Evolutionary conservation across 805 yeast species (phyloP), one percentile per base, ranked within the genome.

Genomic region (Nakazawaea ambrosiae): DNA sequence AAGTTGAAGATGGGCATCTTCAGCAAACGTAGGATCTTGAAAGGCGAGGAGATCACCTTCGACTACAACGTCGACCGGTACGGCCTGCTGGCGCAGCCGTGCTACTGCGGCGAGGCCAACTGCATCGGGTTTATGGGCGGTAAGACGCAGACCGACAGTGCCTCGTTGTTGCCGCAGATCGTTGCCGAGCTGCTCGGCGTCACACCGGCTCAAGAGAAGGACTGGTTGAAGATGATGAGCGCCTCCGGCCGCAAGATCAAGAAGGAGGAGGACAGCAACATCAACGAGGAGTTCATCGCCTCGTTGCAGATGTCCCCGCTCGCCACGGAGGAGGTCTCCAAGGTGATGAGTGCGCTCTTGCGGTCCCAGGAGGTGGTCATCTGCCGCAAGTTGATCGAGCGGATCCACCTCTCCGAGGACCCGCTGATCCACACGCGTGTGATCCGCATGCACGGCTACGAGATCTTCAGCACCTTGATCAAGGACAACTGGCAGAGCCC

Each of bases 121-220:
- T 90, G 98, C 70, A 70, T 87, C 30, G 96, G 97, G 24, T 81
- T 82, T 47, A 75, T 90, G 66, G 98, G 97, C 46, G 98, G 98
- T 34, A 89, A 88, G 58, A 90, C 96, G 2, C 98, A 92, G 62
- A 88, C 97, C 2, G 95, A 88, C 48, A 84, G 90, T 23, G 90
- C 90, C 1, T 70, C 85, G 27, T 62, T 86, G 40, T 67, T 90
- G 34, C 96, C 97, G 2, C 90, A 85, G 45, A 73, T 78, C 18
- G 70, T 83, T 25, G 77, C 92, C 8, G 94, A 84, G 44, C 97
- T 96, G 0, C 67, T 92, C 33, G 95, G 95, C 15, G 81, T 89
- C 8, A 65, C 73, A 11, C 63, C 73, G 1, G 68, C 69, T 19
- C 77, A 76, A 44, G 95, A 86, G 53, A 81, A 78, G 50, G 75